These are phyloP conservation scores for Saussurea involucrata DNA, from an alignment of 129 eudicot species.

Conservation along the genomic window DNA sequence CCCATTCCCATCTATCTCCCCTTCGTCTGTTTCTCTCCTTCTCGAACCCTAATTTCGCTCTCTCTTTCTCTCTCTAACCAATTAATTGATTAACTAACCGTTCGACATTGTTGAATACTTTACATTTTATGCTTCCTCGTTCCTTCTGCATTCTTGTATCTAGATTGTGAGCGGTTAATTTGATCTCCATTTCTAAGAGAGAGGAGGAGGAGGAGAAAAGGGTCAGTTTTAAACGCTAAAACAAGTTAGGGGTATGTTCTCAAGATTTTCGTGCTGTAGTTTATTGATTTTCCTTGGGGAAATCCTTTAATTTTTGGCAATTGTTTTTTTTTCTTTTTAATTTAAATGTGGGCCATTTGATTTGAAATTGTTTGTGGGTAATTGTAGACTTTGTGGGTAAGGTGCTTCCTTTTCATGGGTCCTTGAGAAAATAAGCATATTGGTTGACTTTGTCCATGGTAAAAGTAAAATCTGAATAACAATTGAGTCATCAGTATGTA, in stretches of 20 bases:
- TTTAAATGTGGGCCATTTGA: neutral
- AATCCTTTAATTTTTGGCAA: neutral
- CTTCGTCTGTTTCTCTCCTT: conserved; percentile 15
- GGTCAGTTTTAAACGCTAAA: conserved; percentile 11
- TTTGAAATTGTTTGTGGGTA: neutral
- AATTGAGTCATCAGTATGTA: neutral
- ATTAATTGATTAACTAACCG: conserved; percentile 3
- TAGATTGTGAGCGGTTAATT: conserved; percentile 23
- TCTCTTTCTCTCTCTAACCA: conserved; percentile 14
- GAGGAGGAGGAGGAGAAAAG: conserved; percentile 9
- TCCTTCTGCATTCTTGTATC: conserved; percentile 14
- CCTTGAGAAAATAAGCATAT: neutral
- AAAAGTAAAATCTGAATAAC: neutral
- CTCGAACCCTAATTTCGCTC: conserved; percentile 34
- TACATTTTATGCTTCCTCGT: neutral
- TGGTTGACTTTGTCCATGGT: neutral
- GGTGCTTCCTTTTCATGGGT: neutral
- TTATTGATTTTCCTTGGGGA: neutral
- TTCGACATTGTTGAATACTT: neutral
- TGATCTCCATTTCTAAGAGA: conserved; percentile 28
- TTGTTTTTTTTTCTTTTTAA: neutral
- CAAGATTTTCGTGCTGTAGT: neutral
- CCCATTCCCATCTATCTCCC: conserved; percentile 16
- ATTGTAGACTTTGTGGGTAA: conserved; percentile 1
- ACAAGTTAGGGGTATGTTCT: conserved; percentile 34